Percentiles rank a stretch among this genome's conserved stretches.
phyloP scores from a whole-genome alignment of 257 asterid species.

The Ilex asprella region DNA sequence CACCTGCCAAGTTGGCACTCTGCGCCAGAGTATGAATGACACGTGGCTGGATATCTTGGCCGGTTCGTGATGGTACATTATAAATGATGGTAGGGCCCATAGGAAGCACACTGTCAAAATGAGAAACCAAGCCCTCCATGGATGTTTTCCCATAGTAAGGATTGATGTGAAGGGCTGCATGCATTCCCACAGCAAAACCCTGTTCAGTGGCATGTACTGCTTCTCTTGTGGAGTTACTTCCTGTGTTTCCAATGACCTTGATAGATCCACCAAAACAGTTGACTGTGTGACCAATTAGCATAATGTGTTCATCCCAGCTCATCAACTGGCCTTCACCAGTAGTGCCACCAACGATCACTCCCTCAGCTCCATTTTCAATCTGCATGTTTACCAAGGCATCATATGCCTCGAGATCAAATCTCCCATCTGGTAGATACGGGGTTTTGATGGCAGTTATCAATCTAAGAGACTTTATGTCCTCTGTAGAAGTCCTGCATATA shows the following conservation, averaged over 20 bases:
- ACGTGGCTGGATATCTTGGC: background rate
- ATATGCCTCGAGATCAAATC: background rate
- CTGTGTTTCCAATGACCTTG: too few species aligned
- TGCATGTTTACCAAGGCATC: background rate
- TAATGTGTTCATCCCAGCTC: background rate
- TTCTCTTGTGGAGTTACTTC: too few species aligned
- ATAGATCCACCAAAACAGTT: background rate
- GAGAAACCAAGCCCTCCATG: background rate
- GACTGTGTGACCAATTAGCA: background rate
- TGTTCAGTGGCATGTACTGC: background rate
- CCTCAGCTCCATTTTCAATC: too few species aligned
- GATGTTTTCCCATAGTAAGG: background rate
- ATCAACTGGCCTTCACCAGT: background rate
- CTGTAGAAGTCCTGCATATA: background rate
- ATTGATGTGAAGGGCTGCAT: constrained; percentile 1
- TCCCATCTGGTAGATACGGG: background rate
- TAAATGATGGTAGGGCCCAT: too few species aligned
- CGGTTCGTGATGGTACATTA: background rate
- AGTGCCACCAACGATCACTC: background rate
- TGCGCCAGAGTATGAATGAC: background rate
- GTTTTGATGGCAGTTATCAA: background rate
- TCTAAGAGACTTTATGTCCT: background rate
- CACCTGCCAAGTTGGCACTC: constrained; percentile 1
- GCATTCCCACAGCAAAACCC: background rate
- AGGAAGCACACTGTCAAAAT: background rate